Evolutionary conservation across 768 basidiomycete genomes (phyloP), one percentile per base, ranked within the genome.

Genomic region (Phlebiopsis flavidoalba): DNA sequence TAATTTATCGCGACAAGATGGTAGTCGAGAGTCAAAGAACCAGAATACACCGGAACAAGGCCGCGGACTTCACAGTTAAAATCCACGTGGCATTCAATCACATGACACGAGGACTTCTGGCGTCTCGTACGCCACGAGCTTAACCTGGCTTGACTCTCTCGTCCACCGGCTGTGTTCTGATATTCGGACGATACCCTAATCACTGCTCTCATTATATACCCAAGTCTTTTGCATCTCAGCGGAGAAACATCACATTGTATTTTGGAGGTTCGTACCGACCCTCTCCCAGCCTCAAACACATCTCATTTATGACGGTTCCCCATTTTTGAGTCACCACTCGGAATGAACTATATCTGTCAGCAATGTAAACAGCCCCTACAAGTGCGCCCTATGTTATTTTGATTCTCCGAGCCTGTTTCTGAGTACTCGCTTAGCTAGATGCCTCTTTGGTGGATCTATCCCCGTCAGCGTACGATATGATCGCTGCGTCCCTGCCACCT

Each of bases 351-450:
- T 66, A 80, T 89, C 53, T 94, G 92, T 68, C 91, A 93, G 70
- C 92, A 94, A 74, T 94, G 92, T 79, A 93, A 93, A 74, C 90
- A 95, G 69, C 92, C 91, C 6, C 76, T 97, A 36, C 88, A 93
- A 83, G 89, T 89, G 71, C 61, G 73, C 54, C 50, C 11, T 24
- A 19, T 24, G 26, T 31, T 31, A 31, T 46, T 24, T 35, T 57
- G 40, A n/a, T 43, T 21, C 47, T 21, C 24, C 12, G 8, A 35
- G 22, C 43, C 26, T 40, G 26, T 47, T 35, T 36, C 55, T 49
- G 10, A 60, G 47, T 57, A 43, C 50, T 8, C 19, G 12, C 19
- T 22, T 67, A 92, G 84, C 82, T 94, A 66, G 95, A 98, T 78
- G 88, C 86, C n/a, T 95, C 94, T n/a, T 78, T 97, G 14, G 80